phyloP scores from a whole-genome alignment of 1,284 basidiomycete genomes.

The Tremellales sp. region DNA sequence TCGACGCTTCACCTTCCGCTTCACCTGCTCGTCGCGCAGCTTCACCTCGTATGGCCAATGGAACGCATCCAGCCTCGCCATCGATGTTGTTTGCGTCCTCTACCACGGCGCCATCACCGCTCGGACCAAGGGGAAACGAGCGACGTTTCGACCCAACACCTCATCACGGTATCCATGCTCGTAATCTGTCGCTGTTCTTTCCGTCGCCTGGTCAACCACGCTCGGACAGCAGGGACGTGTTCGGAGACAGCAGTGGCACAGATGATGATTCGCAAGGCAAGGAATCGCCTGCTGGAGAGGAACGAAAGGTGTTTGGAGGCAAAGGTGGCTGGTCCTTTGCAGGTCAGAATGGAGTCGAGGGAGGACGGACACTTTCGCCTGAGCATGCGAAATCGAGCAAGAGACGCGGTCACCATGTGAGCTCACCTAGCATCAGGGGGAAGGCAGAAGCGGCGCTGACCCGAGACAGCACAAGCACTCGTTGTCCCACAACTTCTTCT shows the following conservation, averaged over 20 bases:
- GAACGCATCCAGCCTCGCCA: constrained; percentile 5
- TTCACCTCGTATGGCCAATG: not conserved
- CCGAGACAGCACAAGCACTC: constrained; percentile 78
- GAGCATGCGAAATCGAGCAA: constrained; percentile 49
- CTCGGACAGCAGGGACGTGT: constrained; percentile 53
- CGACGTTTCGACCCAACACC: constrained; percentile 33
- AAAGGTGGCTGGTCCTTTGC: constrained; percentile 30
- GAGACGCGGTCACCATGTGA: constrained; percentile 68
- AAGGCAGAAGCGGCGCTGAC: not conserved
- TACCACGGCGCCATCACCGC: constrained; percentile 11
- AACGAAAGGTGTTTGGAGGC: constrained; percentile 27
- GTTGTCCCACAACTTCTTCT: constrained; percentile 88
- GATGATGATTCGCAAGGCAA: constrained; percentile 2
- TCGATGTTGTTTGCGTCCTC: constrained; percentile 3
- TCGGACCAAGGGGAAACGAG: constrained; percentile 7
- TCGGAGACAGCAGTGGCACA: constrained; percentile 54
- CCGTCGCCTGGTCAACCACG: constrained; percentile 62
- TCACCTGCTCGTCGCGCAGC: not conserved
- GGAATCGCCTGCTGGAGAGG: constrained; percentile 22
- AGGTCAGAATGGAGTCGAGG: constrained; percentile 10
- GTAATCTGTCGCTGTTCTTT: constrained; percentile 86
- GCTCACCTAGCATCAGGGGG: constrained; percentile 4
- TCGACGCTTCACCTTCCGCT: constrained; percentile 16
- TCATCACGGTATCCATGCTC: constrained; percentile 63
- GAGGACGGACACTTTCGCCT: constrained; percentile 18